Percentiles rank a stretch among this genome's conserved stretches.
phyloP scores from a whole-genome alignment of 2,329 filamentous ascomycete species.

The Pseudomassariella vexata region DNA sequence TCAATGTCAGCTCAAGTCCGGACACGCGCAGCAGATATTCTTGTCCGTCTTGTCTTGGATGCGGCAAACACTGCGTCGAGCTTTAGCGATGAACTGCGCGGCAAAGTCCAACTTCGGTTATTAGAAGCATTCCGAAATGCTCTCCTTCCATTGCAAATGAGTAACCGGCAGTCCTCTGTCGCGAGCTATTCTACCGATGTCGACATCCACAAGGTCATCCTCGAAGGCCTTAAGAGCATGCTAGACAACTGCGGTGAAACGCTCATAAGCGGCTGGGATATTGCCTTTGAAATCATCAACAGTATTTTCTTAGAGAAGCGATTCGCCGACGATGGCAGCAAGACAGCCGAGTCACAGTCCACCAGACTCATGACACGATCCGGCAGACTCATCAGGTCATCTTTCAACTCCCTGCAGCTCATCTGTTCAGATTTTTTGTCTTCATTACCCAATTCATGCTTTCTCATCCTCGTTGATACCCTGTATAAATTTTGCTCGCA shows the following conservation, averaged over 20 bases:
- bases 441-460: conserved; percentile 65
- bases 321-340: conserved; percentile 25
- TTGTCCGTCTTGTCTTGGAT: conserved; percentile 53
- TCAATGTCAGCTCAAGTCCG: conserved; percentile 46
- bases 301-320: conserved; percentile 62
- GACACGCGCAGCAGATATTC: conserved; percentile 56
- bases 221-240: conserved; percentile 75
- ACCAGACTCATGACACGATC: conserved; percentile 51
- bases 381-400: conserved; percentile 71
- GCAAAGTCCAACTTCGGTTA: conserved; percentile 65
- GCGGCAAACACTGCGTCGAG: conserved; percentile 50
- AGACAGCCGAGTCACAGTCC: conserved; percentile 22
- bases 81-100: conserved; percentile 43
- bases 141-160: conserved; percentile 50
- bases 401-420: conserved; percentile 84
- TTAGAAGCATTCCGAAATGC: conserved; percentile 61
- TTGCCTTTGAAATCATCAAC: conserved; percentile 78
- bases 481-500: conserved; percentile 87
- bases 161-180: conserved; percentile 47
- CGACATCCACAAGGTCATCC: conserved; percentile 72
- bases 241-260: conserved; percentile 86
- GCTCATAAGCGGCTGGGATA: conserved; percentile 76
- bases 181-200: conserved; percentile 60
- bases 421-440: conserved; percentile 92
- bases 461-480: conserved; percentile 75